Evolutionary conservation across 805 yeast genomes (phyloP).

Genomic region (Komagataella pastoris): DNA sequence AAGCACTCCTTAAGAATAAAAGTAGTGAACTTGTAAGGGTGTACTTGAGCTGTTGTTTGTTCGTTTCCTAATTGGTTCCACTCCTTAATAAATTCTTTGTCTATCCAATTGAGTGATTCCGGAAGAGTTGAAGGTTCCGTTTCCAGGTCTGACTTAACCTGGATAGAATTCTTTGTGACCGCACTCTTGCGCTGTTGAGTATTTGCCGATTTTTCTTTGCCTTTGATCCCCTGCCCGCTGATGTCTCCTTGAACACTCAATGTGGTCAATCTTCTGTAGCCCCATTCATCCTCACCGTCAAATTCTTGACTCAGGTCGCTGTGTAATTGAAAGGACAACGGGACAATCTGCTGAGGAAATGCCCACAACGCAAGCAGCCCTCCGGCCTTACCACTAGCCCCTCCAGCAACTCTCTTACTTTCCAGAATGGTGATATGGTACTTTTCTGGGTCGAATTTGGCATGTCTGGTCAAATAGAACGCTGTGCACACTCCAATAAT

Average conservation of each 20-base stretch:
- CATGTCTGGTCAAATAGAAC: conserved; percentile 74
- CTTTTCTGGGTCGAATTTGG: conserved; percentile 55
- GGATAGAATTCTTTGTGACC: conserved; percentile 21
- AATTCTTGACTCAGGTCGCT: conserved; percentile 67
- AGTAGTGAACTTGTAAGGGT: conserved; percentile 89
- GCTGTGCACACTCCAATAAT: conserved; percentile 95
- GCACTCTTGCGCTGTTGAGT: conserved; percentile 4
- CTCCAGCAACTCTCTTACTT: conserved; percentile 89
- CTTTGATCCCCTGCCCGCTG: conserved; percentile 7
- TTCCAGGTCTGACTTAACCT: conserved; percentile 13
- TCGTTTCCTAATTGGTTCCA: conserved; percentile 77
- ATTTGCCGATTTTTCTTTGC: neutral
- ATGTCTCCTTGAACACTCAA: conserved; percentile 81
- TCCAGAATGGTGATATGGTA: conserved; percentile 80
- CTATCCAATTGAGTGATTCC: conserved; percentile 64
- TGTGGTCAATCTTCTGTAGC: conserved; percentile 79
- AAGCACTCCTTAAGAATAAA: conserved; percentile 68
- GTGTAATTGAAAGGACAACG: conserved; percentile 76
- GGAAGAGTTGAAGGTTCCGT: conserved; percentile 27
- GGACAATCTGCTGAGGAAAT: conserved; percentile 89
- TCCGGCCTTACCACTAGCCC: conserved; percentile 96
- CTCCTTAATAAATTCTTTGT: conserved; percentile 43
- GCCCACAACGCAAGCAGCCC: conserved; percentile 94
- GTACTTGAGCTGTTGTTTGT: conserved; percentile 91
- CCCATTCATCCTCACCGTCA: conserved; percentile 86